Percentiles rank a stretch among this genome's conserved stretches.
Evolutionary conservation across 1,139 yeast genomes (phyloP).

Genomic region (Candida sp.): DNA sequence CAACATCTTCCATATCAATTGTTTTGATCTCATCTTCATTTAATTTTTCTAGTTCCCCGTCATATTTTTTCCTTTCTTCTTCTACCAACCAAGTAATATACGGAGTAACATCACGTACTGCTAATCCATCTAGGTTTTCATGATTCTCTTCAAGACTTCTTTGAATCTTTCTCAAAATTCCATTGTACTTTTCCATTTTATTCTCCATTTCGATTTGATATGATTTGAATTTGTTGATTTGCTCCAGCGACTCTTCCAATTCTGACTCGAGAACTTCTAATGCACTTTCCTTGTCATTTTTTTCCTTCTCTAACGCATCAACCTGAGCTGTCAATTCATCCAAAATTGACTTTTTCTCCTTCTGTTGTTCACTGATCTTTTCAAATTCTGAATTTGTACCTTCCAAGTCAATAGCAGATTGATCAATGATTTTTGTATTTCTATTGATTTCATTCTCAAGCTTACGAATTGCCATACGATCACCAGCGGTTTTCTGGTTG

Average conservation of each 20-base stretch:
- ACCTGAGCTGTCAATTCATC: conserved; percentile 25
- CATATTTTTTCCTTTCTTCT: conserved; percentile 30
- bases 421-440: conserved; percentile 44
- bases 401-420: conserved; percentile 34
- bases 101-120: conserved; percentile 50
- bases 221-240: conserved; percentile 61
- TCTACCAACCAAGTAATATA: conserved; percentile 49
- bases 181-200: conserved; percentile 56
- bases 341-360: conserved; percentile 35
- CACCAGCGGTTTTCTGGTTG: conserved; percentile 57
- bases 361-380: conserved; percentile 21
- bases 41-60: conserved; percentile 38
- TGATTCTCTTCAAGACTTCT: conserved; percentile 34
- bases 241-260: conserved; percentile 49
- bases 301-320: conserved; percentile 20
- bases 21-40: conserved; percentile 51
- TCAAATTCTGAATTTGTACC: conserved; percentile 27
- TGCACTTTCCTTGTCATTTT: conserved; percentile 30
- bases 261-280: conserved; percentile 39
- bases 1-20: conserved; percentile 49
- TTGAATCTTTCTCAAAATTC: conserved; percentile 38
- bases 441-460: conserved; percentile 64
- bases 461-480: conserved; percentile 59
- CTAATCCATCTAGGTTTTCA: conserved; percentile 35
- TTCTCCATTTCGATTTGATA: conserved; percentile 66